Evolutionary conservation across 176 grass and related monocot genomes (phyloP).

Genomic region (Aegilops umbellulata): DNA sequence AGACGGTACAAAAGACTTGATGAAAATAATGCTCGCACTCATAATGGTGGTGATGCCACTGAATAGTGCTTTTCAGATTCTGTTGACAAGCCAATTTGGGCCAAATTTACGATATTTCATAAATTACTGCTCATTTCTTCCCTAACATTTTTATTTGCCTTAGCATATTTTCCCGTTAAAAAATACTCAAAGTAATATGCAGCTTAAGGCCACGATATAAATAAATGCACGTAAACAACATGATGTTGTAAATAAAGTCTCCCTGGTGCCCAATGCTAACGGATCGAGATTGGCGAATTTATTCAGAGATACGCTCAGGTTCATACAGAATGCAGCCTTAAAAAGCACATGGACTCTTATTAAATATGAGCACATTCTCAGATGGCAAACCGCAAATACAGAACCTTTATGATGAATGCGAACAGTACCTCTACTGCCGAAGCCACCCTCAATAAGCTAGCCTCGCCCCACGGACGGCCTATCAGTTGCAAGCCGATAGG

Average conservation of each 20-base stretch:
- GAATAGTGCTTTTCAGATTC: background rate
- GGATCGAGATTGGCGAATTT: background rate
- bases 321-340: background rate
- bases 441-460: conserved; percentile 89
- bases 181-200: background rate
- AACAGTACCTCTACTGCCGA: conserved; percentile 77
- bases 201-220: background rate
- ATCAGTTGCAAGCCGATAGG: conserved; percentile 96
- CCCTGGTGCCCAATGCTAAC: background rate
- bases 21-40: background rate
- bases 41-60: background rate
- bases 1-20: background rate
- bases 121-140: background rate
- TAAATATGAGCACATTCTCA: background rate
- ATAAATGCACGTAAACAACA: background rate
- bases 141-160: background rate
- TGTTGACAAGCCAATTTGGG: background rate
- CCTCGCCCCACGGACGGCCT: conserved; percentile 93
- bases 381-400: background rate
- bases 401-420: background rate
- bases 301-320: background rate
- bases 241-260: background rate
- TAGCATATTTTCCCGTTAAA: background rate
- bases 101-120: background rate
- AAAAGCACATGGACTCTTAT: background rate